Conservation (phyloP, 352 stramenopile species). For the Pythium volutum region DNA sequence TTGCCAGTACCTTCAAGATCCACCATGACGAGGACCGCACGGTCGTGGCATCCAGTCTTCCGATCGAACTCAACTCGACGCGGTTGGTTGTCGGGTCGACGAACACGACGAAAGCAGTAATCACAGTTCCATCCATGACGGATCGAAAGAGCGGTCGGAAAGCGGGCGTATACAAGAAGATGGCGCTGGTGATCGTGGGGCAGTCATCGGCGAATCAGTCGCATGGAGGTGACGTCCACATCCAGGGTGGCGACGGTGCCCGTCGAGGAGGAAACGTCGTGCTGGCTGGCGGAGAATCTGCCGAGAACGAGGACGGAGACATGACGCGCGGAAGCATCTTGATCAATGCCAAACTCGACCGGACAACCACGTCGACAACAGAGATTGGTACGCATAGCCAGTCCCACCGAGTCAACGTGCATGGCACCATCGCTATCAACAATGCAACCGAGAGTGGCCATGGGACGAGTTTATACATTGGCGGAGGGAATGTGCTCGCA, state of each 20-base stretch:
- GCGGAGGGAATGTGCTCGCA: conserved; percentile 37
- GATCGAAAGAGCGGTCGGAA: neutral
- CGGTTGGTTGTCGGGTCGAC: conserved; percentile 24
- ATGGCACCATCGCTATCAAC: conserved; percentile 61
- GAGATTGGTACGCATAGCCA: conserved; percentile 56
- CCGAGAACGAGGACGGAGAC: conserved; percentile 24
- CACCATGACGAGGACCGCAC: conserved; percentile 44
- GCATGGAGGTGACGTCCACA: conserved; percentile 48
- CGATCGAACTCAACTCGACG: conserved; percentile 50
- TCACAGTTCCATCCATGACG: conserved; percentile 16
- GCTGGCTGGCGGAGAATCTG: conserved; percentile 40
- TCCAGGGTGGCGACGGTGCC: conserved; percentile 50
- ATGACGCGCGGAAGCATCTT: conserved; percentile 32
- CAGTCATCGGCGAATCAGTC: conserved; percentile 48
- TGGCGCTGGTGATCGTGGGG: conserved; percentile 47
- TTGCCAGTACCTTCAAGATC: conserved; percentile 39
- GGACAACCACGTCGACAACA: conserved; percentile 39
- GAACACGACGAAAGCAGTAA: conserved; percentile 9
- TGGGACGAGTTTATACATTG: conserved; percentile 41
- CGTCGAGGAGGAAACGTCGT: conserved; percentile 44
- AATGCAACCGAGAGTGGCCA: conserved; percentile 32
- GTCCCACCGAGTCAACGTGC: conserved; percentile 49
- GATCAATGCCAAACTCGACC: conserved; percentile 56
- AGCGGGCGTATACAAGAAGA: conserved; percentile 19
- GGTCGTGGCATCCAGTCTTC: conserved; percentile 33